Evolutionary conservation across 139 green algal species (phyloP), one percentile per base, ranked within the genome.

Genomic region (Nannochloris sp.): DNA sequence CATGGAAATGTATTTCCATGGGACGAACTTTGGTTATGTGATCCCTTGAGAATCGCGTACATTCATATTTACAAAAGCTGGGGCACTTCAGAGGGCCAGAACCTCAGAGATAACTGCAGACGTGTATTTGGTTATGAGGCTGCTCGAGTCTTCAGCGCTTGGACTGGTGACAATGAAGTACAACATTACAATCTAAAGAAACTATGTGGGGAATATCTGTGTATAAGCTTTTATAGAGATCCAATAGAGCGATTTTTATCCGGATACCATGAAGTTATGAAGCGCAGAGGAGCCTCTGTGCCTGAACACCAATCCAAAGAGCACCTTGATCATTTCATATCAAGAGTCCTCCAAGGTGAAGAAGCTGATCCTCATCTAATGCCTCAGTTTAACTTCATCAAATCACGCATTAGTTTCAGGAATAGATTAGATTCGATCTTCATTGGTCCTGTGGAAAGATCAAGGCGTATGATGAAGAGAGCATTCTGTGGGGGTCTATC

Each of bases 31-130:
- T 23, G 18, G 46, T 23, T 25, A 19, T 54, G 46, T 54, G 46
- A 54, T 25, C 18, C n/a, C 2, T 23, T 54, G 46, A 8, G n/a
- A 19, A 19, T 54, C 5, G 46, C 11, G 6, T 54, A 54, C 11
- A 54, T 54, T 54, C 46, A 54, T 54, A 54, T 54, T 25, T 54
- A 25, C 15, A 54, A 54, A 21, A 54, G n/a, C n/a, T 19, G n/a
- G n/a, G 46, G 46, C 18, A 54, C 46, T 54, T 54, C 46, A 14
- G 18, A 25, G 46, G n/a, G 18, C 7, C 18, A 21, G 15, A 19
- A 54, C 11, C n/a, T 54, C 7, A 11, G 46, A 25, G 46, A 54
- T 10, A 25, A 25, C 15, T 54, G 46, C 46, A 40, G 34, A 4
- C 34, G 34, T 40, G 8, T 40, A 40, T 40, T 40, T 40, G 34